A percentile compares a stretch with the other conserved stretches of the same genome.
These are phyloP conservation scores for Novymonas esmeraldas DNA, from an alignment of 208 protist species.

Conservation along the genomic window DNA sequence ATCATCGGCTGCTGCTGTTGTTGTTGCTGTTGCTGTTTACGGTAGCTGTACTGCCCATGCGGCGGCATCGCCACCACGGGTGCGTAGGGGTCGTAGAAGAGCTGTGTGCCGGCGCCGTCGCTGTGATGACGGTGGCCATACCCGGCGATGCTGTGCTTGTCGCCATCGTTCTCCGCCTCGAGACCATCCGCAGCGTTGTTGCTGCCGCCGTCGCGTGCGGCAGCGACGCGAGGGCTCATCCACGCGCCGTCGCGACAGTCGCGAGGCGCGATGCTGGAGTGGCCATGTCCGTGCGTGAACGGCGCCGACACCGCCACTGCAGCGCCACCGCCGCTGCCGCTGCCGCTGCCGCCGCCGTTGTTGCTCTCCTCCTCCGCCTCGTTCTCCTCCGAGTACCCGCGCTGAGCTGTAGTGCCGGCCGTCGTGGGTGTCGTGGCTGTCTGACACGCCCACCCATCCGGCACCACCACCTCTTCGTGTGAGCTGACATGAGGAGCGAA, in stretches of 20 bases:
- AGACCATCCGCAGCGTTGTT: background rate
- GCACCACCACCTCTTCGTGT: conserved; percentile 6
- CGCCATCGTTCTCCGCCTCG: no score
- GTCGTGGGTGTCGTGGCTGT: conserved; percentile 5
- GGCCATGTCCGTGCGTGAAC: no score
- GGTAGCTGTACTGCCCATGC: background rate
- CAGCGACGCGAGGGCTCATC: background rate
- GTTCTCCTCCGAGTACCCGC: background rate
- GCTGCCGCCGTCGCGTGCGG: background rate
- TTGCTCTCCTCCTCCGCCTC: background rate
- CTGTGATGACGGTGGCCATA: no score
- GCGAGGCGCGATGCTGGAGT: background rate
- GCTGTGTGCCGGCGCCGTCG: no score
- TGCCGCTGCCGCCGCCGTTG: background rate
- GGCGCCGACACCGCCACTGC: background rate
- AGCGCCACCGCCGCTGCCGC: background rate
- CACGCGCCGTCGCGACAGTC: conserved; percentile 4
- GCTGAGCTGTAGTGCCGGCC: background rate
- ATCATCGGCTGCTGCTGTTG: background rate
- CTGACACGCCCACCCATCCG: background rate
- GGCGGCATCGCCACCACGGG: background rate
- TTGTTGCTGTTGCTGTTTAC: conserved; percentile 4
- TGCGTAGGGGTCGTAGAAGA: no score
- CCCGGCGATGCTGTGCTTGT: no score
- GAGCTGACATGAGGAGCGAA: conserved; percentile 18